A percentile compares a stretch with the other conserved stretches of the same genome.
phyloP scores from a whole-genome alignment of 208 protist genomes.

The Acanthamoeba comandoni region DNA sequence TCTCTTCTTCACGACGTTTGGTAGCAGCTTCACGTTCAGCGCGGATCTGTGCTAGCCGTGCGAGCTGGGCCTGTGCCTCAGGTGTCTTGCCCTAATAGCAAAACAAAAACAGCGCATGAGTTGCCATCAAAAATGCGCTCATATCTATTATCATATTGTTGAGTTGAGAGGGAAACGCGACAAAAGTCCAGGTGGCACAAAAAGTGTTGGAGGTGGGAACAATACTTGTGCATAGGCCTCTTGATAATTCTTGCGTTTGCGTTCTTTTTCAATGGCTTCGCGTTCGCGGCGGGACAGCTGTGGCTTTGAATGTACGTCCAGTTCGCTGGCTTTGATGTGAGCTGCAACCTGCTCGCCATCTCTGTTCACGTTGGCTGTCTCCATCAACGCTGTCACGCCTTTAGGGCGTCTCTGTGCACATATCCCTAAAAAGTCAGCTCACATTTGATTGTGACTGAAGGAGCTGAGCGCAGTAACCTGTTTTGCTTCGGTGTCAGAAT shows the following conservation, averaged over 20 bases:
- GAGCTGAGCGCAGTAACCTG: not conserved
- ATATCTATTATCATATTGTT: no score
- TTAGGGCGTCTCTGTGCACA: no score
- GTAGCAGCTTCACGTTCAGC: not conserved
- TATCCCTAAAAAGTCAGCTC: no score
- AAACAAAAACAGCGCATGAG: no score
- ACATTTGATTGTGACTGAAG: not conserved
- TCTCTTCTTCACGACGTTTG: not conserved
- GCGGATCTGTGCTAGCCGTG: not conserved
- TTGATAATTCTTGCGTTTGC: not conserved
- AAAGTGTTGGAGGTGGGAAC: no score
- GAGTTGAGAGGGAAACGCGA: no score
- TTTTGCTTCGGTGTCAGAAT: not conserved
- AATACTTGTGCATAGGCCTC: not conserved
- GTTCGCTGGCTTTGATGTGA: not conserved
- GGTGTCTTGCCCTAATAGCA: not conserved
- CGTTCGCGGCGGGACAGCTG: not conserved
- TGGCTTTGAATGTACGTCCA: not conserved
- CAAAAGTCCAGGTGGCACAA: no score
- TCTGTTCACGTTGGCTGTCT: no score
- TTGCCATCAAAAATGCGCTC: no score
- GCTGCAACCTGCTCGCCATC: no score
- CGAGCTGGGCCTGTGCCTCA: conserved; percentile 2
- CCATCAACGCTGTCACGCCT: no score
- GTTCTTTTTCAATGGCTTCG: not conserved